phyloP scores from a whole-genome alignment of 2,329 filamentous ascomycete species.

The Tolypocladium tundrense region DNA sequence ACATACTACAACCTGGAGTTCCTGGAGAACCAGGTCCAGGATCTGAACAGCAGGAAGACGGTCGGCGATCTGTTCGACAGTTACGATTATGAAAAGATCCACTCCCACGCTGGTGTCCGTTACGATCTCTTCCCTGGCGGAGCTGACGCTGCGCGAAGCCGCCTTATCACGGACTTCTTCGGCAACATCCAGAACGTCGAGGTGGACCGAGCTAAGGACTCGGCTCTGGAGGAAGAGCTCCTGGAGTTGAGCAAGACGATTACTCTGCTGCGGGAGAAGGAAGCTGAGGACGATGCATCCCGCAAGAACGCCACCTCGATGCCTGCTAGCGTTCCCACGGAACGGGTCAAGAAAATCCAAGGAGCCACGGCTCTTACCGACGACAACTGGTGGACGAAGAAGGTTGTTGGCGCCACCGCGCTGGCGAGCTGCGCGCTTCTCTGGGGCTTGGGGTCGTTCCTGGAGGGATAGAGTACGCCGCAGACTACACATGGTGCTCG shows the following conservation, averaged over 20 bases:
- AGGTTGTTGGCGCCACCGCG: constrained; percentile 49
- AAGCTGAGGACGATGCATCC: constrained; percentile 31
- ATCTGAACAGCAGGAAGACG: constrained; percentile 77
- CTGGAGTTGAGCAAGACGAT: constrained; percentile 63
- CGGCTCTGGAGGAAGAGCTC: constrained; percentile 61
- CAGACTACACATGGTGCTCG: neutral
- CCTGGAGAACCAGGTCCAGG: constrained; percentile 79
- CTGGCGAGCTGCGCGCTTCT: constrained; percentile 50
- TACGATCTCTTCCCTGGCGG: constrained; percentile 93
- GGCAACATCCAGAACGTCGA: constrained; percentile 97
- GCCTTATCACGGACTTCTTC: constrained; percentile 92
- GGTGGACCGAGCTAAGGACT: constrained; percentile 55
- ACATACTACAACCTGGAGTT: constrained; percentile 99
- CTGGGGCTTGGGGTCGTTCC: constrained; percentile 46
- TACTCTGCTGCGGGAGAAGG: constrained; percentile 38
- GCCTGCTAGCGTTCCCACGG: constrained; percentile 17
- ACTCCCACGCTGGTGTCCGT: constrained; percentile 80
- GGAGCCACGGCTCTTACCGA: constrained; percentile 51
- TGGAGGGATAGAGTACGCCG: constrained; percentile 21
- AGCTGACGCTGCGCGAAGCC: constrained; percentile 62
- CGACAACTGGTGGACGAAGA: constrained; percentile 58
- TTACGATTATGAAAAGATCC: constrained; percentile 90
- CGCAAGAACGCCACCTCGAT: constrained; percentile 14
- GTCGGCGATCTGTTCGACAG: constrained; percentile 92
- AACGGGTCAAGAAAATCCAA: constrained; percentile 18